Evolutionary conservation across 2,329 filamentous ascomycete species (phyloP), one percentile per base, ranked within the genome.

Genomic region (Colletotrichum nymphaeae): DNA sequence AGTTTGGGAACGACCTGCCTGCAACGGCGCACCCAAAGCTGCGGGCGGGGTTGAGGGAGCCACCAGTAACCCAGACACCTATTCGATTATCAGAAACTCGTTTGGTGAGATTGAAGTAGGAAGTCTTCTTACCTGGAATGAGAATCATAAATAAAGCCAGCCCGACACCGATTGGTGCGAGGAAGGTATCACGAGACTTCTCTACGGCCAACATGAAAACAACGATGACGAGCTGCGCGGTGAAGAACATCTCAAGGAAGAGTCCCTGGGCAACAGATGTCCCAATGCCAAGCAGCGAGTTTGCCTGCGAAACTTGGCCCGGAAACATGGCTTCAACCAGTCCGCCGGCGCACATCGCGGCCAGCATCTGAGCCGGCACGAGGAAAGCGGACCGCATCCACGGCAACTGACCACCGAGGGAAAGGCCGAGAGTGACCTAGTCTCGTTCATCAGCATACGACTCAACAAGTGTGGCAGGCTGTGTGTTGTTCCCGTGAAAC

Each of bases 131-230:
- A 83, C 83, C 84, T 12, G 80, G 76, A 32, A 84, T 75, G 76
- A 83, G 75, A 0, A 80, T 79, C 30, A 93, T 84, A 77, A 94
- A 93, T 22, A 94, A 84, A 0, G 91, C 83, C 2, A 93, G 80
- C 0, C 92, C 92, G 75, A 94, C 93, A 0, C 90, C 92, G 0
- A 94, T 81, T 0, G 92, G 92, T 0, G 91, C 92, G 4, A 93
- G 81, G 77, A 87, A 93, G 0, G 91, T 93, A 5, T 88, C 89
- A 75, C 89, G 89, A 77, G 93, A 91, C 80, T 93, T 93, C 78
- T 93, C 91, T 4, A 86, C 87, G 1, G 91, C 91, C 42, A 93
- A 83, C 90, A 93, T 93, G 78, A 91, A 86, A 69, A 92, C 87
- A 7, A 89, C 87, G 71, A 92, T 87, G 12, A 91, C 86, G 19